Percentiles rank a stretch among this genome's conserved stretches.
These are phyloP conservation scores for Diospyros lotus DNA, from an alignment of 148 eudicot genomes.

Conservation along the genomic window DNA sequence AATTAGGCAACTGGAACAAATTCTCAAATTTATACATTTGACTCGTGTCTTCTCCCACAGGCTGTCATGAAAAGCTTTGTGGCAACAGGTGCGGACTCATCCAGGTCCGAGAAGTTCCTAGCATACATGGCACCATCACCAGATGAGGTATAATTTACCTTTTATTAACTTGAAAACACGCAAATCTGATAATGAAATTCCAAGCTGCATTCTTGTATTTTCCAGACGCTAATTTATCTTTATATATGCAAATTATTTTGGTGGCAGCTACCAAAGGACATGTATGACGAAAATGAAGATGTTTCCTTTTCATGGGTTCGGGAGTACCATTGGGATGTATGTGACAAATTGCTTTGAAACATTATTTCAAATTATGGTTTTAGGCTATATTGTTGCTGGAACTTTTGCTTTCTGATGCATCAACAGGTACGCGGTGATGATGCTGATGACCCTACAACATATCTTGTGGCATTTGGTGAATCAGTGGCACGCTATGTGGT, in stretches of 20 bases:
- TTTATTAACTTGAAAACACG: background rate
- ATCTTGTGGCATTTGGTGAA: constrained; percentile 80
- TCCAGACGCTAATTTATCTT: constrained; percentile 1
- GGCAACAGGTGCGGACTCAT: constrained; percentile 53
- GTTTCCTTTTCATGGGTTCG: constrained; percentile 86
- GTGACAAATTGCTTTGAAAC: constrained; percentile 17
- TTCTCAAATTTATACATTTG: background rate
- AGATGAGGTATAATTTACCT: constrained; percentile 54
- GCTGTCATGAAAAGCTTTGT: constrained; percentile 88
- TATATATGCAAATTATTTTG: constrained; percentile 12
- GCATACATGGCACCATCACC: constrained; percentile 88
- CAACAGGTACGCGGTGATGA: constrained; percentile 84
- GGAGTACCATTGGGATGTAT: constrained; percentile 96
- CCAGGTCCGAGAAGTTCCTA: constrained; percentile 69
- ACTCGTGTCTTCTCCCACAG: constrained; percentile 33
- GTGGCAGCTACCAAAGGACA: constrained; percentile 77
- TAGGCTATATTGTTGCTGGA: constrained; percentile 3
- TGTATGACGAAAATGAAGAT: constrained; percentile 85
- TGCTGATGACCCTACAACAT: constrained; percentile 80
- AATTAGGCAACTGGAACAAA: background rate
- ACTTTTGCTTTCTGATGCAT: constrained; percentile 11
- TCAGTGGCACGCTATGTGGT: constrained; percentile 80
- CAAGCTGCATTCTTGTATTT: background rate
- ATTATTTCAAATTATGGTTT: background rate
- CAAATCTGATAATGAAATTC: background rate